Percentiles rank a stretch among this genome's conserved stretches.
These are phyloP conservation scores for Kuraishia floccosa DNA, from an alignment of 805 yeast species.

Conservation along the genomic window DNA sequence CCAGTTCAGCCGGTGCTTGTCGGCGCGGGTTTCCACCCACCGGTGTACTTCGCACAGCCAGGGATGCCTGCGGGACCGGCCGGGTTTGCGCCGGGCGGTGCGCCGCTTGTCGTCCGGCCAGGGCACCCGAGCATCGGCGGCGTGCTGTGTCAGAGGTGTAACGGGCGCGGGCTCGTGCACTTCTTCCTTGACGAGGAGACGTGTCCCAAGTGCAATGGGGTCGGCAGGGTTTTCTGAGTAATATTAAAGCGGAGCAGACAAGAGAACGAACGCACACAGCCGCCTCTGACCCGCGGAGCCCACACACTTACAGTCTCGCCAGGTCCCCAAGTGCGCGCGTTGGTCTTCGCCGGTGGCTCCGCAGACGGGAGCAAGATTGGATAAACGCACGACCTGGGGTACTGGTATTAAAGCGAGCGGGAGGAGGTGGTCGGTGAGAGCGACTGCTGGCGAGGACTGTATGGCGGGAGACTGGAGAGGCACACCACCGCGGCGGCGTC, in stretches of 20 bases:
- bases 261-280: no score
- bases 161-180: slow-evolving; percentile 48
- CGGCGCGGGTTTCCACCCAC: slow-evolving; percentile 9
- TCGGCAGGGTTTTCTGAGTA: slow-evolving; percentile 55
- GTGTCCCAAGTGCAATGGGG: slow-evolving; percentile 56
- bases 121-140: slow-evolving; percentile 81
- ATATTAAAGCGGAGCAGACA: no score
- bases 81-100: slow-evolving; percentile 3
- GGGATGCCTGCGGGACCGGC: slow-evolving; percentile 1
- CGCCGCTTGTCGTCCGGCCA: slow-evolving; percentile 42
- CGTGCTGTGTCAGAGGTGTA: slow-evolving; percentile 55
- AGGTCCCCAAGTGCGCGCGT: no score
- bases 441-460: no score
- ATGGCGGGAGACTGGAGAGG: neutral
- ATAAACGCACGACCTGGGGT: no score
- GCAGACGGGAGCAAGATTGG: no score
- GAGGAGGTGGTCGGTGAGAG: no score
- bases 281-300: no score
- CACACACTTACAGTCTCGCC: no score
- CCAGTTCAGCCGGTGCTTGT: slow-evolving; percentile 4
- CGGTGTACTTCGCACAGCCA: slow-evolving; percentile 2
- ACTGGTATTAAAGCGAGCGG: no score
- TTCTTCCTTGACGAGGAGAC: slow-evolving; percentile 50
- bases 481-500: neutral
- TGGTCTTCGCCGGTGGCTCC: no score